Percentiles rank a stretch among this genome's conserved stretches.
Conservation (phyloP, 2,329 filamentous ascomycete genomes). For the Diaporthe citrichinensis region DNA sequence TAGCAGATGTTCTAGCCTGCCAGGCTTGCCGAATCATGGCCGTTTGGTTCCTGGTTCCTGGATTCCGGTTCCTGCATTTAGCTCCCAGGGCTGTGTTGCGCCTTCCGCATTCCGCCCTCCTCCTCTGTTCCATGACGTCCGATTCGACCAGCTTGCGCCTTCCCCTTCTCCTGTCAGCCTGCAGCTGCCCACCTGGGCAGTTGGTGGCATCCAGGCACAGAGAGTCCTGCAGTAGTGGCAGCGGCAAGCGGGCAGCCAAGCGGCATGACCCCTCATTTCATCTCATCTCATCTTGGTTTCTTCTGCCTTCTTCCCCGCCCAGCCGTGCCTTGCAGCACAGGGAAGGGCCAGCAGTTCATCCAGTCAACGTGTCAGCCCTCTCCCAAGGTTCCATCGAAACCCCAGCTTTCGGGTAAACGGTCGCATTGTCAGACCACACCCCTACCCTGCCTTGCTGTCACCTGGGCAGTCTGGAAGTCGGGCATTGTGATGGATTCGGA, state of each 20-base stretch:
- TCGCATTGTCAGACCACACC: slow-evolving; percentile 20
- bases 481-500: slow-evolving; percentile 15
- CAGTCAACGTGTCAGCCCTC: neutral
- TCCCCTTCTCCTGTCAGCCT: slow-evolving; percentile 23
- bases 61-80: slow-evolving; percentile 19
- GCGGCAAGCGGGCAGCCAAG: slow-evolving; percentile 3
- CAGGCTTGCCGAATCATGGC: slow-evolving; percentile 6
- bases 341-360: slow-evolving; percentile 26
- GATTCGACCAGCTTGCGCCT: slow-evolving; percentile 29
- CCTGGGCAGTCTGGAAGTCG: slow-evolving; percentile 17
- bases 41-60: slow-evolving; percentile 32
- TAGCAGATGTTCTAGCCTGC: slow-evolving; percentile 11
- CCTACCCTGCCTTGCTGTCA: neutral
- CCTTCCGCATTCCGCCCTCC: neutral
- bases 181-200: neutral
- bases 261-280: slow-evolving; percentile 9
- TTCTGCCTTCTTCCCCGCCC: neutral
- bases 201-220: neutral
- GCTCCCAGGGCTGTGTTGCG: slow-evolving; percentile 6
- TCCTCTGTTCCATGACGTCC: slow-evolving; percentile 14
- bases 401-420: slow-evolving; percentile 26
- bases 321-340: slow-evolving; percentile 13
- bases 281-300: slow-evolving; percentile 1
- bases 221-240: neutral
- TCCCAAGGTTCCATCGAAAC: slow-evolving; percentile 10